Conservation (phyloP, 1,284 basidiomycete genomes). For the Mycena citricolor region DNA sequence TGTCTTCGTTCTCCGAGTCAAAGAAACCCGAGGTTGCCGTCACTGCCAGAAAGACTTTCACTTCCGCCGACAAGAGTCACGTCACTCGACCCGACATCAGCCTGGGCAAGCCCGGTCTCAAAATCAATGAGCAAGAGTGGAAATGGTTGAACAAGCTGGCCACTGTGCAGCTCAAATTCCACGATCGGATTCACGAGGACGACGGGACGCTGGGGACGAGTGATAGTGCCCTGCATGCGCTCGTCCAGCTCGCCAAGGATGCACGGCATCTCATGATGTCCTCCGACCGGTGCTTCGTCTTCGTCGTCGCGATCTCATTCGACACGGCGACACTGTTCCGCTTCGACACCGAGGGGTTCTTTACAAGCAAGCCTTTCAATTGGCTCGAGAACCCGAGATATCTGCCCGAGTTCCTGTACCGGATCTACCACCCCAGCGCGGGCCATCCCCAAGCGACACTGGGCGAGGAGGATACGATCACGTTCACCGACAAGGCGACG, state of each 20-base stretch:
- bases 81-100: conserved; percentile 10
- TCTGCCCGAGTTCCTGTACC: background rate
- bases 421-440: background rate
- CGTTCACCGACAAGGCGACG: background rate
- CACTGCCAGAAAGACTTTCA: background rate
- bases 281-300: conserved; percentile 1
- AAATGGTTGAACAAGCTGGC: no score
- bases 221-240: background rate
- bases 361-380: background rate
- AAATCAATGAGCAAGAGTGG: background rate
- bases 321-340: background rate
- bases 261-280: conserved; percentile 13
- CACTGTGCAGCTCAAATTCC: conserved; percentile 9
- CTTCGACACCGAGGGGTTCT: background rate
- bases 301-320: conserved; percentile 9
- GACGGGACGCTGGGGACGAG: background rate
- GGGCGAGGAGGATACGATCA: conserved; percentile 9
- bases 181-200: conserved; percentile 4
- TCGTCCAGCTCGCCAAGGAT: conserved; percentile 9
- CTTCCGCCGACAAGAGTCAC: background rate
- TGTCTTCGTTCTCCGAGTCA: background rate
- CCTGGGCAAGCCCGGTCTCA: background rate
- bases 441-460: background rate
- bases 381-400: background rate
- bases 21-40: conserved; percentile 2